Base-by-base conservation (phyloP, 2,329 filamentous ascomycete species). In the Sporothrix brasiliensis region DNA sequence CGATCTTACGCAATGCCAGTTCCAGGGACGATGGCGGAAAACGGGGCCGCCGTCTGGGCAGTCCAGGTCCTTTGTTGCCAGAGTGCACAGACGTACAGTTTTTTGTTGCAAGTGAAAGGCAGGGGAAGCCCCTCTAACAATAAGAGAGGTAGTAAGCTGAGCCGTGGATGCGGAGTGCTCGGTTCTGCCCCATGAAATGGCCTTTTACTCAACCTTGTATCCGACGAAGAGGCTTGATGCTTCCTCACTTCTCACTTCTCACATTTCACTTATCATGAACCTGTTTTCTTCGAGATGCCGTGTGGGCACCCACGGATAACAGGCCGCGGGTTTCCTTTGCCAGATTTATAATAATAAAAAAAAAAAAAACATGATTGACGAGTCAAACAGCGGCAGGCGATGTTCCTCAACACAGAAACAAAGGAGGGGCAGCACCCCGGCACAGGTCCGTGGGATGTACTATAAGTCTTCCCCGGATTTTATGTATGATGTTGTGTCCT, bases 1-100 rank as follows among this genome's bases (percentile, higher is more conserved):
- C 63, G 47, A 66, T 52, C 47, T 66, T 66, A 66, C 63, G 47
- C 63, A 66, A 66, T 66, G 10, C 47, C 63, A 52, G 47, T 50
- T 34, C 61, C 63, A 66, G 27, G 63, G 47, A 66, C 39, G 63
- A 52, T 50, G 63, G 39, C 63, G 27, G 61, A 27, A 63, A 47
- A 63, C 39, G 58, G 58, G 58, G 39, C 58, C 24, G 60, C 56
- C 41, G 60, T 30, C 14, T n/a, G 24, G 4, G 53, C 24, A 19
- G 27, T 24, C 41, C 41, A 21, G 56, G 24, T 49, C 41, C 9
- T 56, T 49, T 49, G 16, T 14, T 34, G 34, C 41, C 30, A 56
- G 34, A 19, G 53, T 56, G 53, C 53, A 56, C 27, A 56, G 53
- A 56, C 34, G 53, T 27, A 34, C 24, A 49, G 24, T 13, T 34